Evolutionary conservation across 2,329 filamentous ascomycete species (phyloP), one percentile per base, ranked within the genome.

Genomic region (Claviceps digitariae): DNA sequence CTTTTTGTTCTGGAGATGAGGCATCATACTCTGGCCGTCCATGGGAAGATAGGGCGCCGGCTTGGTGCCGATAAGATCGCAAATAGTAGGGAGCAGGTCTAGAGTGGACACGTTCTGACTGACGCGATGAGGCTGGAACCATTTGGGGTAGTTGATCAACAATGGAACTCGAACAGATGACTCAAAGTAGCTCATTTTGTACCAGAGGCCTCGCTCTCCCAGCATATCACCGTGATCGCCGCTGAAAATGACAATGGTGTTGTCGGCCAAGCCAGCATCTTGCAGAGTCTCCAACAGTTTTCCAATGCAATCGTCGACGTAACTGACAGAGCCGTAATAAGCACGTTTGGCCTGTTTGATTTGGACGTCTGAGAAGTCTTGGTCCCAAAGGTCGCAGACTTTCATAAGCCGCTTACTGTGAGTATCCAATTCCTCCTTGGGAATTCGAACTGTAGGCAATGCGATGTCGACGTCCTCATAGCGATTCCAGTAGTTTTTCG

Each of bases 141-240:
- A 78, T 61, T 82, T 76, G 27, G 90, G 90, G 62, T 90, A 82
- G 68, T 89, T 84, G 66, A 95, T 78, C 58, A 96, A 75, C 65
- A 96, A 83, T 1, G 90, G 90, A 23, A 96, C 90, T 29, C 90
- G 85, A 47, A 89, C 88, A 13, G 89, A 95, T 43, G 84, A 84
- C 76, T 96, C 90, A 63, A 90, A 95, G 78, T 93, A 96, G 64
- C 82, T 89, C 90, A 96, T 96, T 77, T 96, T 96, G 75, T 95
- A 90, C 90, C 90, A 96, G 48, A 96, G 74, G 6, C 87, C 86
- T 52, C 89, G 83, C 74, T 96, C 90, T 55, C 90, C 90, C 8
- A 96, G 79, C 90, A 96, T 96, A 69, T 96, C 90, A 53, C 90
- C 90, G 64, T 96, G 90, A 66, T 96, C 90, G 46, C 90, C 90